These are phyloP conservation scores for Pestalotiopsis sp. DNA, from an alignment of 2,329 filamentous ascomycete genomes.

Conservation along the genomic window DNA sequence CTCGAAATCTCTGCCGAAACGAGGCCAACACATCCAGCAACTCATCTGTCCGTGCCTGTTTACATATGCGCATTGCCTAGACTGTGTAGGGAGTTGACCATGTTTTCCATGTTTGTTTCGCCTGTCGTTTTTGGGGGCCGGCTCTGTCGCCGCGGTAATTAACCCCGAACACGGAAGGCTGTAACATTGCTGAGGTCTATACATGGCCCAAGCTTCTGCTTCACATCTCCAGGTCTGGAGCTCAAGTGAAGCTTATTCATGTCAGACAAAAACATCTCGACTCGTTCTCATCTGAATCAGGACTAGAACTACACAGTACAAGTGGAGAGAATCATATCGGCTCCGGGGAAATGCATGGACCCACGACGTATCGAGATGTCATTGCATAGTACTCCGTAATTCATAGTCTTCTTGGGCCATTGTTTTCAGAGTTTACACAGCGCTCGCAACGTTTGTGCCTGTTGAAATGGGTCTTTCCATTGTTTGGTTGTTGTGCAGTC, in stretches of 20 bases:
- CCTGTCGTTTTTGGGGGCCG: background rate
- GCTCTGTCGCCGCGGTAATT: background rate
- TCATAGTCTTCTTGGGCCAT: too few relatives aligned
- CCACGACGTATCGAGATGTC: too few relatives aligned
- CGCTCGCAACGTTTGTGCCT: too few relatives aligned
- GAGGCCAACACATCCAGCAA: background rate
- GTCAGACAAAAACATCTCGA: background rate
- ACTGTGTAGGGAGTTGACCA: background rate
- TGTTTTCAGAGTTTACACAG: too few relatives aligned
- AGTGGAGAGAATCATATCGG: too few relatives aligned
- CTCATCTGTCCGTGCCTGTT: background rate
- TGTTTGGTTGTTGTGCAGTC: too few relatives aligned
- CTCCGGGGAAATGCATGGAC: too few relatives aligned
- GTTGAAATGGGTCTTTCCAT: too few relatives aligned
- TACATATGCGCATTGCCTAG: background rate
- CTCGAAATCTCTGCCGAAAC: background rate
- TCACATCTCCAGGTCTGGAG: background rate
- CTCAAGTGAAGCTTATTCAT: background rate
- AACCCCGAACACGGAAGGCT: conserved; percentile 5
- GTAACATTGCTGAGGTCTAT: background rate
- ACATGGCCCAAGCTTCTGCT: background rate
- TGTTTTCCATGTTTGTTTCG: background rate
- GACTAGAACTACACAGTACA: too few relatives aligned
- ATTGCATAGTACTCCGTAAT: too few relatives aligned
- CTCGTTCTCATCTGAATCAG: background rate